A percentile compares a stretch with the other conserved stretches of the same genome.
These are phyloP conservation scores for Phytophthora ohioensis DNA, from an alignment of 352 stramenopile species.

Conservation along the genomic window DNA sequence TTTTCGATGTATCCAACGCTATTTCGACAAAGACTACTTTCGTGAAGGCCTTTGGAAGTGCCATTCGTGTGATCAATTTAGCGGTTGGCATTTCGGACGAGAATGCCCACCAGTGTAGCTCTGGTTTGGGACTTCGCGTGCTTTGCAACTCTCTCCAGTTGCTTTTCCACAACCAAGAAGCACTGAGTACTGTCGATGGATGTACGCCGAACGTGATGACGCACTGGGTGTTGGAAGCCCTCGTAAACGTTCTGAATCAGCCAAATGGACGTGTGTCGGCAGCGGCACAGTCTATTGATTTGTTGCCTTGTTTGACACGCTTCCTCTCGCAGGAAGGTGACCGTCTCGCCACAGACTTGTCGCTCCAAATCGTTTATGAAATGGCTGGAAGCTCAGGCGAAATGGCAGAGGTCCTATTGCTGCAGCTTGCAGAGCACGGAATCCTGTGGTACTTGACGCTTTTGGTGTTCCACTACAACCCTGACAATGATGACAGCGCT, in stretches of 20 bases:
- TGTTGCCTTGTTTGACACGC: constrained; percentile 80
- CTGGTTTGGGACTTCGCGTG: constrained; percentile 71
- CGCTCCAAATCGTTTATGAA: constrained; percentile 83
- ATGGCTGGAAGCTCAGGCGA: constrained; percentile 83
- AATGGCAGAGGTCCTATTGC: constrained; percentile 83
- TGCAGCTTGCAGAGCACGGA: constrained; percentile 84
- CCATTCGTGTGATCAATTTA: constrained; percentile 82
- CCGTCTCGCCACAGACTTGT: constrained; percentile 73
- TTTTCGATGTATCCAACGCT: constrained; percentile 64
- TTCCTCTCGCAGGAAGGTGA: constrained; percentile 80
- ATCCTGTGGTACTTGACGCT: constrained; percentile 87
- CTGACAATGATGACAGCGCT: constrained; percentile 39
- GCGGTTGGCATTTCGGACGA: constrained; percentile 78
- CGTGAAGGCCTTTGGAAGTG: constrained; percentile 75
- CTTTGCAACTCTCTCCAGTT: constrained; percentile 80
- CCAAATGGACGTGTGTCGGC: constrained; percentile 83
- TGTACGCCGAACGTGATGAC: constrained; percentile 79
- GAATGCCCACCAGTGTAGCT: constrained; percentile 81
- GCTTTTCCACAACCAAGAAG: constrained; percentile 80
- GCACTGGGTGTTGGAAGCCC: constrained; percentile 81
- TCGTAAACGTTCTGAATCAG: constrained; percentile 86
- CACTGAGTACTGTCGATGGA: constrained; percentile 53
- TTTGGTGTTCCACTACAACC: constrained; percentile 76
- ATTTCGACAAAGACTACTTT: constrained; percentile 71
- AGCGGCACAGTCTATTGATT: constrained; percentile 81